Evolutionary conservation across 2,329 filamentous ascomycete genomes (phyloP).

Genomic region (Incumbomyces lentus): DNA sequence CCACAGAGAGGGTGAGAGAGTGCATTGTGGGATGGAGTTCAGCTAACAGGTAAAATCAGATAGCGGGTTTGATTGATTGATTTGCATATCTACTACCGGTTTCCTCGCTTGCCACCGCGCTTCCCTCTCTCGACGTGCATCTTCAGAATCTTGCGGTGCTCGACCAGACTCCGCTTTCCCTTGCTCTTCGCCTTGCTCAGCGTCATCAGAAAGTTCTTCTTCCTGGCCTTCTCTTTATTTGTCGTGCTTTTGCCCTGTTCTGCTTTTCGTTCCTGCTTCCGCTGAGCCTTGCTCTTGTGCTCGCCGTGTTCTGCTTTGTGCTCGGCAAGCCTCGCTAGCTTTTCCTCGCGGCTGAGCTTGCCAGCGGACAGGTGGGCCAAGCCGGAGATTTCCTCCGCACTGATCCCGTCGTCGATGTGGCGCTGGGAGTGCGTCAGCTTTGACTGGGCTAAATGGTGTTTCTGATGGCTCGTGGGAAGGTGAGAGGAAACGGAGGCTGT

Average conservation of each 20-base stretch:
- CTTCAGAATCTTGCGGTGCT: conserved; percentile 69
- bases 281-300: conserved; percentile 77
- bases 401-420: conserved; percentile 78
- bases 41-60: no score
- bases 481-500: conserved; percentile 59
- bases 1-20: no score
- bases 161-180: conserved; percentile 83
- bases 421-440: conserved; percentile 41
- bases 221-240: conserved; percentile 90
- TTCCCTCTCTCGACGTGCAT: conserved; percentile 71
- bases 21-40: no score
- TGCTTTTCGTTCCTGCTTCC: conserved; percentile 77
- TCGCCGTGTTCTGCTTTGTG: conserved; percentile 67
- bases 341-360: conserved; percentile 83
- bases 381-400: conserved; percentile 83
- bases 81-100: conserved; percentile 38
- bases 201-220: conserved; percentile 99
- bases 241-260: conserved; percentile 88
- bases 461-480: conserved; percentile 30
- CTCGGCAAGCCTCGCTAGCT: conserved; percentile 69
- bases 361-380: conserved; percentile 60
- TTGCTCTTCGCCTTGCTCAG: conserved; percentile 91
- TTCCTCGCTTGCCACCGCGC: conserved; percentile 71
- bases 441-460: conserved; percentile 36
- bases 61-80: no score